phyloP scores from a whole-genome alignment of 768 basidiomycete species.

The Xerocomus spinulosus region DNA sequence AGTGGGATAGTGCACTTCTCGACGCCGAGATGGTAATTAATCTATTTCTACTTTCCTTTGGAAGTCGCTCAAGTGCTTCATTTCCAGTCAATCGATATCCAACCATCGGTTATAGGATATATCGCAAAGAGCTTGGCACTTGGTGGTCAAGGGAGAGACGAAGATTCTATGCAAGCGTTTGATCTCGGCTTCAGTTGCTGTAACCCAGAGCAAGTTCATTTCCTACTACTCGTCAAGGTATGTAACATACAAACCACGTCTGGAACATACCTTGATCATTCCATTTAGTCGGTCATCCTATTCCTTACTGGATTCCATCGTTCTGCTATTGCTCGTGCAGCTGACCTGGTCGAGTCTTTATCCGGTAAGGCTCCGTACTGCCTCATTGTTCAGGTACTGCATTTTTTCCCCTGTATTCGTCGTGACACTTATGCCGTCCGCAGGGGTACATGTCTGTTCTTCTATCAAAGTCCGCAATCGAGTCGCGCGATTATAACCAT shows the following conservation, averaged over 20 bases:
- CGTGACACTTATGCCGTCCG: not conserved
- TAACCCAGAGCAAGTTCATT: conserved; percentile 1
- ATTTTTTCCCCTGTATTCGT: not conserved
- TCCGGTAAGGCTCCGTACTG: not conserved
- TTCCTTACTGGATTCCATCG: conserved; percentile 5
- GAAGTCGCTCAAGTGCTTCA: not conserved
- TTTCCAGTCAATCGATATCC: conserved; percentile 9
- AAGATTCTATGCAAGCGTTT: conserved; percentile 15
- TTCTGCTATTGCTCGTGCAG: conserved; percentile 4
- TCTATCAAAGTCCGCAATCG: conserved; percentile 9
- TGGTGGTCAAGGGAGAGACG: conserved; percentile 7
- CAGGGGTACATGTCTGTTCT: conserved; percentile 13
- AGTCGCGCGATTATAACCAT: conserved; percentile 4
- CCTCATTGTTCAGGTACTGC: conserved; percentile 8
- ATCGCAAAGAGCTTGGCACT: conserved; percentile 15
- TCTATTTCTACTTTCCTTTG: not conserved
- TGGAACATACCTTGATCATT: not conserved
- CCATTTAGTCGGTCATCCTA: conserved; percentile 6
- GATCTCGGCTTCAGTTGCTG: conserved; percentile 12
- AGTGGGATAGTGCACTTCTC: conserved; percentile 1
- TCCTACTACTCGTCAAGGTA: conserved; percentile 18
- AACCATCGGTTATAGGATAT: conserved; percentile 11
- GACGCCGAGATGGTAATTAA: conserved; percentile 14
- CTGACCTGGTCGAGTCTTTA: conserved; percentile 4
- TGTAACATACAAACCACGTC: not conserved